phyloP scores from a whole-genome alignment of 371 early-diverging fungal genomes.

The Umbelopsis sp. region DNA sequence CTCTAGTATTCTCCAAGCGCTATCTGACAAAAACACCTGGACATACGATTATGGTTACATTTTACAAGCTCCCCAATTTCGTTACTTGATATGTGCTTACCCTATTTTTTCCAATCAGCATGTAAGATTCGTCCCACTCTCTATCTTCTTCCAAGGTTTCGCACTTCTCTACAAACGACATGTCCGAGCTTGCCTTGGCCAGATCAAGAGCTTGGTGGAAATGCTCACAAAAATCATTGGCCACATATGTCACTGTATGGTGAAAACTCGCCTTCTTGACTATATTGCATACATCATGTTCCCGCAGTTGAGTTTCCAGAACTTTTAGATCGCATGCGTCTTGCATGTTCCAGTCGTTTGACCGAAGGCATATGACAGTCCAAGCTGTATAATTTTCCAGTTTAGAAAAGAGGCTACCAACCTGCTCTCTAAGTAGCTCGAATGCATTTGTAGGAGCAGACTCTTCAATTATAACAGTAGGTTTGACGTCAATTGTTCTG shows the following conservation, averaged over 20 bases:
- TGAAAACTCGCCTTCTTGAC: slow-evolving; percentile 29
- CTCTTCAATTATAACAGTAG: background rate
- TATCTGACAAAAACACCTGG: slow-evolving; percentile 64
- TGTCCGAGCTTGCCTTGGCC: slow-evolving; percentile 29
- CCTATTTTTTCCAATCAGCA: slow-evolving; percentile 26
- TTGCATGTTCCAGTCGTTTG: slow-evolving; percentile 16
- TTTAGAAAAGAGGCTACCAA: slow-evolving; percentile 28
- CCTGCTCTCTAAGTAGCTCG: background rate
- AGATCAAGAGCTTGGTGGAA: slow-evolving; percentile 55
- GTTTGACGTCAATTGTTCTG: background rate
- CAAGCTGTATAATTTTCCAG: slow-evolving; percentile 21
- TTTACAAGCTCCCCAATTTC: slow-evolving; percentile 31
- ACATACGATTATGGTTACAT: slow-evolving; percentile 39
- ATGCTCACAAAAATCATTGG: slow-evolving; percentile 51
- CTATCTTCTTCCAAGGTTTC: slow-evolving; percentile 7
- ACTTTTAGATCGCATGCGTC: slow-evolving; percentile 57
- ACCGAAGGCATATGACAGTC: background rate
- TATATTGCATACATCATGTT: slow-evolving; percentile 23
- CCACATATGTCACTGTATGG: slow-evolving; percentile 28
- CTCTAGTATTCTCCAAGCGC: slow-evolving; percentile 67
- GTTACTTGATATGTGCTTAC: background rate
- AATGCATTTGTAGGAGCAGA: background rate
- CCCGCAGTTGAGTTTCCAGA: slow-evolving; percentile 24
- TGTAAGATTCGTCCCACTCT: slow-evolving; percentile 22
- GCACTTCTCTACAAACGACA: slow-evolving; percentile 30